A percentile compares a stretch with the other conserved stretches of the same genome.
phyloP scores from a whole-genome alignment of 1,284 basidiomycete genomes.

The Rhizoctonia solani region DNA sequence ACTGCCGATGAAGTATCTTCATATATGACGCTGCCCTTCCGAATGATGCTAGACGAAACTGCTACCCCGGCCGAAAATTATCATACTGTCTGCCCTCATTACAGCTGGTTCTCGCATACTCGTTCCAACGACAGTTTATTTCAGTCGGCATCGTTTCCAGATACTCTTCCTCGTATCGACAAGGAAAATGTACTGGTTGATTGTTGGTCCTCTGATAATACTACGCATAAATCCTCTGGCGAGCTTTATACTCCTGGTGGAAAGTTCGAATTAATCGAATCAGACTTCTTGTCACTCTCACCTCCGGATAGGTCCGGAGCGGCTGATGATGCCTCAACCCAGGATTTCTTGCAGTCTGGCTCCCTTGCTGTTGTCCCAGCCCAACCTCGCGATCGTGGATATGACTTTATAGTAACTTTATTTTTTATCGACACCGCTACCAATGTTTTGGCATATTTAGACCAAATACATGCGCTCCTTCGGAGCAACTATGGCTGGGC shows the following conservation, averaged over 20 bases:
- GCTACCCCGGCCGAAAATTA: slow-evolving; percentile 51
- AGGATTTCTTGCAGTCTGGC: not conserved
- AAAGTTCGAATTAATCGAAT: slow-evolving; percentile 52
- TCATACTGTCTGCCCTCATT: slow-evolving; percentile 60
- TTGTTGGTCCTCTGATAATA: not conserved
- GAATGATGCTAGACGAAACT: slow-evolving; percentile 57
- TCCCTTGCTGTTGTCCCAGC: slow-evolving; percentile 9
- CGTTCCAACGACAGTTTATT: slow-evolving; percentile 56
- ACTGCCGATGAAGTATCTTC: slow-evolving; percentile 64
- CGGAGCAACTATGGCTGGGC: not conserved
- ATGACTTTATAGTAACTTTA: slow-evolving; percentile 64
- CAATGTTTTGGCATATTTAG: slow-evolving; percentile 52
- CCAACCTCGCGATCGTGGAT: slow-evolving; percentile 44
- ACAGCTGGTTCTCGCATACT: slow-evolving; percentile 71
- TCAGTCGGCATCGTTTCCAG: slow-evolving; percentile 59
- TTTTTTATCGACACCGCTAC: slow-evolving; percentile 73
- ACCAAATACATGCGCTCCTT: slow-evolving; percentile 37
- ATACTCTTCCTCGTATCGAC: slow-evolving; percentile 57
- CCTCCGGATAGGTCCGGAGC: slow-evolving; percentile 31
- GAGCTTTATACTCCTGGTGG: not conserved
- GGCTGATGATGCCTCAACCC: not conserved
- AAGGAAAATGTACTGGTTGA: not conserved
- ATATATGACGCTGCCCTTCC: slow-evolving; percentile 65
- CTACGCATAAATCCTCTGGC: not conserved
- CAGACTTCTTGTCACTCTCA: slow-evolving; percentile 57